These are phyloP conservation scores for Aspergillus sp. DNA, from an alignment of 2,329 filamentous ascomycete genomes.

Conservation along the genomic window DNA sequence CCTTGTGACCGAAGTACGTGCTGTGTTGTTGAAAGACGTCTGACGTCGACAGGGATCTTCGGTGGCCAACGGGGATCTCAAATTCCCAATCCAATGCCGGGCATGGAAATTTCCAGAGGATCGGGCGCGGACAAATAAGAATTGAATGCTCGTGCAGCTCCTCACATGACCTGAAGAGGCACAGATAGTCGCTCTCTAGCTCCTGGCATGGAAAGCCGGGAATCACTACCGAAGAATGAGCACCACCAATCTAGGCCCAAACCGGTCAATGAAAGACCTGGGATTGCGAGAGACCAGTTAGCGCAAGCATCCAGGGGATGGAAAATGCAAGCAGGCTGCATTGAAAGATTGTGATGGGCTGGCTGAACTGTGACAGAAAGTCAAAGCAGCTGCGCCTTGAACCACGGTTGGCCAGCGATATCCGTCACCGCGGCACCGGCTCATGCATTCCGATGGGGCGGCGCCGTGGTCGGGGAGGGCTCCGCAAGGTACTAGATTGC, in stretches of 20 bases:
- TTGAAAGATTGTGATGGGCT: not conserved
- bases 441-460: slow-evolving; percentile 31
- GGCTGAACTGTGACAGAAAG: not conserved
- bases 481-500: slow-evolving; percentile 1
- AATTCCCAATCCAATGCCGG: not conserved
- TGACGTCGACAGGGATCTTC: not conserved
- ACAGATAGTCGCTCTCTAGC: not conserved
- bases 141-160: not conserved
- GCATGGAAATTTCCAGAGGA: not conserved
- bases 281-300: not conserved
- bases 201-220: not conserved
- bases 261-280: slow-evolving; percentile 4
- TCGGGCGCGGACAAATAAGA: not conserved
- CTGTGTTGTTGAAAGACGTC: not conserved
- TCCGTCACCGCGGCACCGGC: slow-evolving; percentile 40
- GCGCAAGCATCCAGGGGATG: not conserved
- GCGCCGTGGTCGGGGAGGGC: not conserved
- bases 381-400: not conserved
- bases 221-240: not conserved
- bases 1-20: not conserved
- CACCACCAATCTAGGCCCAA: not conserved
- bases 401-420: slow-evolving; percentile 20
- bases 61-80: not conserved
- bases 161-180: slow-evolving; percentile 12
- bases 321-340: not conserved